Base-by-base conservation (phyloP, 1,139 yeast species). In the Protomyces pachydermus region DNA sequence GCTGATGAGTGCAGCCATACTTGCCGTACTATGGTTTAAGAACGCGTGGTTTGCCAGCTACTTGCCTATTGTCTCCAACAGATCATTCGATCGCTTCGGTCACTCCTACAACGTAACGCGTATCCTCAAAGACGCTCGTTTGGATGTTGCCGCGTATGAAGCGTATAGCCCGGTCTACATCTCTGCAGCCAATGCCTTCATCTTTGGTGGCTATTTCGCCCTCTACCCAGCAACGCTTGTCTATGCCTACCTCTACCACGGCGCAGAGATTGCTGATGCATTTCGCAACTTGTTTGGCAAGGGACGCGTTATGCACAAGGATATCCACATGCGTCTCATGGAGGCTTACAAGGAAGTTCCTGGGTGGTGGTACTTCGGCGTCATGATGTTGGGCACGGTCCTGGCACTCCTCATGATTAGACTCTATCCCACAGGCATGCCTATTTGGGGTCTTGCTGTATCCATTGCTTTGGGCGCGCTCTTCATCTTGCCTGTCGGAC, bases 201-300 rank as follows among this genome's bases (percentile, higher is more conserved):
- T 84, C 14, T 14, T 85, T 70, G 88, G 88, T 56, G 74, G 84
- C 71, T 80, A 85, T 6, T 84, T 85, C 75, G 90, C 90, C 6
- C 75, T 87, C 2, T 80, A 84, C 67, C 65, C 80, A 61, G 78
- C 84, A 14, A 80, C 86, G 2, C 72, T 85, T 56, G 76, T 79
- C 35, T 87, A 85, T 73, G 79, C 84, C 34, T 71, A 74, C 35
- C 77, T 83, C 56, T 84, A 82, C 77, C 86, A 85, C 70, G 82
- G 87, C 66, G 76, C 73, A 58, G 84, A 82, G 66, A 80, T 86
- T 64, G 68, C 77, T 66, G 73, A 75, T 25, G 82, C 79, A 72
- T 69, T 45, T 23, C 45, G 37, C 20, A n/a, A 20, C 12, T 12
- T 54, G 6, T 58, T 58, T 38, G 46, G 35, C 6, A 37, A 53